Base-by-base conservation (phyloP, 257 asterid genomes). In the Cordia subcordata region DNA sequence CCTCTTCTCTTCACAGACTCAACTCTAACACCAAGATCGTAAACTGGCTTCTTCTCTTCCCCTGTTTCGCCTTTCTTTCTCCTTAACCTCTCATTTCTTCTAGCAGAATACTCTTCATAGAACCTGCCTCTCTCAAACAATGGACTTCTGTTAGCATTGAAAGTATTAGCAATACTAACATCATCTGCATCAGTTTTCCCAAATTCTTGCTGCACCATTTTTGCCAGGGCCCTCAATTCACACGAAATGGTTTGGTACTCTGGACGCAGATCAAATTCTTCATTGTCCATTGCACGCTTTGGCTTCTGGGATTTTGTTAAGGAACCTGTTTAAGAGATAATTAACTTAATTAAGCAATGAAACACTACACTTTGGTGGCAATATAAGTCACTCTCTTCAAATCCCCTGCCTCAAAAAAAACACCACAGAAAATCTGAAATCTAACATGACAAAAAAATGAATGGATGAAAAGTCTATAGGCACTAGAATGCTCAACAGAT, bases 1-100 rank as follows among this genome's bases (percentile, higher is more conserved):
- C 83, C 94, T 27, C 86, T 74, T 65, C 80, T 88, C 82, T 83
- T 90, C 9, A 81, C 76, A 13, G 94, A 76, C 59, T 86, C 96
- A 20, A 77, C 82, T 57, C 96, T 74, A 12, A 88, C 96, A 62
- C 99, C 95, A 19, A 88, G 92, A 69, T 71, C 90, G 65, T 79
- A 79, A 5, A 47, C 74, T 11, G 83, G 68, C 72, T 74, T 81
- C 84, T 78, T 78, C 60, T 57, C 88, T 13, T 68, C 84, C 58
- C 51, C 81, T 14, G 22, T 66, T 69, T 86, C 95, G 6, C 81
- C 84, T 62, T 85, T 92, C 85, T 81, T 92, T 53, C 90, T 78
- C 88, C 60, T 84, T 55, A 92, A 85, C 85, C 95, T 79, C 79
- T 92, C 98, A 51, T 88, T 92, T 70, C 98, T 79, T 62, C 93